Conservation (phyloP, 495 filamentous ascomycete genomes). For the Neurospora sp. region DNA sequence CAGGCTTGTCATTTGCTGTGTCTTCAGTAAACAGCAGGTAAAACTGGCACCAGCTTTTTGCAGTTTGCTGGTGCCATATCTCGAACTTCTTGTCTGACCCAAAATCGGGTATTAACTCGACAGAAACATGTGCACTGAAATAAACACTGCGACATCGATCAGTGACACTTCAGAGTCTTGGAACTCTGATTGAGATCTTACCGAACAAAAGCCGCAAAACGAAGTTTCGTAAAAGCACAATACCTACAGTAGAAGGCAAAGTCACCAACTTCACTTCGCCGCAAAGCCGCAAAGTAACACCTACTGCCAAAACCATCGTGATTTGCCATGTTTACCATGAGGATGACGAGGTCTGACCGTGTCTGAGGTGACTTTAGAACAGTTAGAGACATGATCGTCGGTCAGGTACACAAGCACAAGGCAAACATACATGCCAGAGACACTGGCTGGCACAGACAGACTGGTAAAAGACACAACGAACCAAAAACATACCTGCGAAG, state of each 20-base stretch:
- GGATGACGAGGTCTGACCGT: background rate
- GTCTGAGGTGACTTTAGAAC: background rate
- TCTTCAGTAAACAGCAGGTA: too few species aligned
- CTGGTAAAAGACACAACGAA: too few species aligned
- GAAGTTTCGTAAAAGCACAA: too few species aligned
- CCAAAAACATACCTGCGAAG: too few species aligned
- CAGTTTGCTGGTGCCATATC: background rate
- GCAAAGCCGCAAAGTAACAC: background rate
- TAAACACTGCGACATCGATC: too few species aligned
- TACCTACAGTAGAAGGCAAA: background rate
- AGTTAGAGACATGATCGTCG: background rate
- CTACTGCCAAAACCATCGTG: background rate
- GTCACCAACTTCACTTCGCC: background rate
- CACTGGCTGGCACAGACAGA: too few species aligned
- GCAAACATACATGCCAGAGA: background rate
- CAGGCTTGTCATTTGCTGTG: background rate
- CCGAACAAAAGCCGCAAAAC: background rate
- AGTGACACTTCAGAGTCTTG: too few species aligned
- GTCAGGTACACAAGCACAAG: background rate
- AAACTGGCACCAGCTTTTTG: background rate
- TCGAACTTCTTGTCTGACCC: background rate
- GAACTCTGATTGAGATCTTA: background rate
- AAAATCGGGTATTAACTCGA: too few species aligned
- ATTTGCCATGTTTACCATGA: background rate
- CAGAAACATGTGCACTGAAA: too few species aligned